Evolutionary conservation across 2,329 filamentous ascomycete species (phyloP).

Genomic region (Colletotrichum somersetense): DNA sequence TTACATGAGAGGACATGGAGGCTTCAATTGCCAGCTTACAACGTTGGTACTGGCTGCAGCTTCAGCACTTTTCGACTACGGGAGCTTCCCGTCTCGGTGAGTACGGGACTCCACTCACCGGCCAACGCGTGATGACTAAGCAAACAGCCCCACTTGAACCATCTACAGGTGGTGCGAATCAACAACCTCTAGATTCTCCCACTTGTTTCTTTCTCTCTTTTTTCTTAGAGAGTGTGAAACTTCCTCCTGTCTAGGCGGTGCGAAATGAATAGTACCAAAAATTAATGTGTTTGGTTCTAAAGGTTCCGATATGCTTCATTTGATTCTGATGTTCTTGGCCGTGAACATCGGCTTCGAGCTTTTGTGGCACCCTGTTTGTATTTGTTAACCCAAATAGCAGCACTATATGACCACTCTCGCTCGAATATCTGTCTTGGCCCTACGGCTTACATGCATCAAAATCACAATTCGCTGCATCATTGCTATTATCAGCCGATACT

Average conservation of each 20-base stretch:
- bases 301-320: too few relatives aligned
- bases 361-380: too few relatives aligned
- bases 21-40: constrained; percentile 20
- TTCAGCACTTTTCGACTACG: neutral
- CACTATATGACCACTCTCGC: too few relatives aligned
- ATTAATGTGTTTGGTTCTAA: too few relatives aligned
- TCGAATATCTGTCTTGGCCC: too few relatives aligned
- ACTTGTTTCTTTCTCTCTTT: too few relatives aligned
- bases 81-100: constrained; percentile 9
- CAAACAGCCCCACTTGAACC: fast-evolving
- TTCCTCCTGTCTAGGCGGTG: neutral
- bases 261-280: too few relatives aligned
- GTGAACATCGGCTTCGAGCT: too few relatives aligned
- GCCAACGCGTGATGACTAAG: constrained; percentile 22
- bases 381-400: too few relatives aligned
- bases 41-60: constrained; percentile 7
- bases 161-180: neutral
- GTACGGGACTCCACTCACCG: constrained; percentile 3
- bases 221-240: neutral
- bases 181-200: neutral
- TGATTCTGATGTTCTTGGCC: too few relatives aligned
- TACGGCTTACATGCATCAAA: neutral
- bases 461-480: too few relatives aligned
- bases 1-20: constrained; percentile 41
- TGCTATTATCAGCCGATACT: too few relatives aligned